These are phyloP conservation scores for Pyrenophora teres DNA, from an alignment of 2,329 filamentous ascomycete species.

Conservation along the genomic window DNA sequence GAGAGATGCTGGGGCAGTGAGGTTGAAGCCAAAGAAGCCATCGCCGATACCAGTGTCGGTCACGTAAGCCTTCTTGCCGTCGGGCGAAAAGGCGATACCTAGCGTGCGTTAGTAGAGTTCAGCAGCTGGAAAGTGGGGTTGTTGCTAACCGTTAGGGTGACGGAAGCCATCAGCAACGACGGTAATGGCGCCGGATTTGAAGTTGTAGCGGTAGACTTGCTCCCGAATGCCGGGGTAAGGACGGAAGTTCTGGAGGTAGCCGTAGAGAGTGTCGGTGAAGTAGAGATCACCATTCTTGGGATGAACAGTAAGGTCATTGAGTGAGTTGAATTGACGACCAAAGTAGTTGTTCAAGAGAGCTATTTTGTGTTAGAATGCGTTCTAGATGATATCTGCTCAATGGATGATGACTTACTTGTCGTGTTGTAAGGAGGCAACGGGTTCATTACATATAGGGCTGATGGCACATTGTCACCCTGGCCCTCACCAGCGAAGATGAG, in stretches of 20 bases:
- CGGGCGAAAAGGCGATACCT: conserved; percentile 48
- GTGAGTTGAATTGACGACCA: conserved; percentile 50
- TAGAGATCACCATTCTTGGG: conserved; percentile 49
- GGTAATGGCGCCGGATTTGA: conserved; percentile 44
- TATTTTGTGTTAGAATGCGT: conserved; percentile 9
- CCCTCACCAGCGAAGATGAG: conserved; percentile 34
- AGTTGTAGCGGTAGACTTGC: conserved; percentile 50
- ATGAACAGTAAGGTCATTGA: conserved; percentile 49
- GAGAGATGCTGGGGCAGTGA: conserved; percentile 27
- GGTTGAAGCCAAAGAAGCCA: conserved; percentile 28
- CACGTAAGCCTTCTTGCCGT: conserved; percentile 51
- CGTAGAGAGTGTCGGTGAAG: conserved; percentile 53
- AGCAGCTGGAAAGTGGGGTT: no score
- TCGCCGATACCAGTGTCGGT: conserved; percentile 45
- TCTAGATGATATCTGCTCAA: not conserved
- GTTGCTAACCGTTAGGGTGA: conserved; percentile 42
- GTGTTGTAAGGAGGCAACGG: conserved; percentile 31
- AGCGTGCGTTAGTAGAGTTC: no score
- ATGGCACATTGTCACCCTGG: conserved; percentile 26
- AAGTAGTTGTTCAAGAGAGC: conserved; percentile 52
- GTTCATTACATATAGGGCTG: conserved; percentile 32
- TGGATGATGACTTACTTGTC: conserved; percentile 17
- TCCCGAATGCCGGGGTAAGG: conserved; percentile 32
- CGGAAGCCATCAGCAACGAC: conserved; percentile 48
- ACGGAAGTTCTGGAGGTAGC: conserved; percentile 31